These are phyloP conservation scores for Funneliformis mosseae DNA, from an alignment of 192 early-diverging fungal genomes.

Conservation along the genomic window DNA sequence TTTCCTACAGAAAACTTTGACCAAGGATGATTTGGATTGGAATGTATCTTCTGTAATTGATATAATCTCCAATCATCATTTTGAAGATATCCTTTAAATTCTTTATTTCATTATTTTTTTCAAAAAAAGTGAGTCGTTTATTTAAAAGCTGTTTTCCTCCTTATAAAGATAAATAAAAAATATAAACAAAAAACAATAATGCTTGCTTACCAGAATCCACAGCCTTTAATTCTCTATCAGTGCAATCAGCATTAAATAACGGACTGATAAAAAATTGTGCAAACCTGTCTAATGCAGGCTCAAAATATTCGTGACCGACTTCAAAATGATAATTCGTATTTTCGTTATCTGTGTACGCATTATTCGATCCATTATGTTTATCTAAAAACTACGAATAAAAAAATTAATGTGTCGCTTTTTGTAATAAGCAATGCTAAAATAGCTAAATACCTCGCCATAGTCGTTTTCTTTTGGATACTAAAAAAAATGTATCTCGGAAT, in stretches of 20 bases:
- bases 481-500: background rate
- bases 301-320: constrained; percentile 61
- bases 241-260: constrained; percentile 83
- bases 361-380: constrained; percentile 76
- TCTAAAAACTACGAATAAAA: constrained; percentile 55
- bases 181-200: background rate
- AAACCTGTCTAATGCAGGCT: constrained; percentile 69
- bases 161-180: too few relatives aligned
- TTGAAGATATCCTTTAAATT: constrained; percentile 96
- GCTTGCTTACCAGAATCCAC: constrained; percentile 78
- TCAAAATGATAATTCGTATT: constrained; percentile 92
- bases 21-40: constrained; percentile 77
- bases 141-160: too few relatives aligned
- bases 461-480: constrained; percentile 84
- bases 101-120: constrained; percentile 35
- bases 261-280: constrained; percentile 94
- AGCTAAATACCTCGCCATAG: constrained; percentile 55
- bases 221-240: constrained; percentile 90
- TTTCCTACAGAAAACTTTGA: constrained; percentile 93
- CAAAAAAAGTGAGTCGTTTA: too few relatives aligned
- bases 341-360: constrained; percentile 79
- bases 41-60: constrained; percentile 84
- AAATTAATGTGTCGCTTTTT: background rate
- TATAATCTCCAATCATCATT: constrained; percentile 86
- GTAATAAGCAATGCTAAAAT: background rate